Conservation (phyloP, 1,284 basidiomycete species). For the Ceratobasidium sp. region DNA sequence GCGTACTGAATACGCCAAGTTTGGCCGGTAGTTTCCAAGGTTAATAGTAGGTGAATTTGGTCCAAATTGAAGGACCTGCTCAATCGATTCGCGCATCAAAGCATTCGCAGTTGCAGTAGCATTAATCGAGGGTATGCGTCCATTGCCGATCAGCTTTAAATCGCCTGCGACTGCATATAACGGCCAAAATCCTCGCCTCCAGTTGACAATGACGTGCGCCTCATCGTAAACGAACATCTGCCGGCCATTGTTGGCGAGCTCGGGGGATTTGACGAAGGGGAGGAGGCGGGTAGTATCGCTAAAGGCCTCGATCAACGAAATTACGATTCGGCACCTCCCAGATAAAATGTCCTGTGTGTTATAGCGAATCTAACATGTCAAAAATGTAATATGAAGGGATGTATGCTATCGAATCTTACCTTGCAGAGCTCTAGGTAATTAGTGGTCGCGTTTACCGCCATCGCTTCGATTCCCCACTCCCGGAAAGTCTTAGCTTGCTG, state of each 20-base stretch:
- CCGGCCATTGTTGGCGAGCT: background rate
- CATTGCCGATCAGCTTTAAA: background rate
- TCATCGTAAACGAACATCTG: slow-evolving; percentile 9
- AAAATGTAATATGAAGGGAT: background rate
- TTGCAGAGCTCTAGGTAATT: background rate
- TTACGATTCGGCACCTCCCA: slow-evolving; percentile 14
- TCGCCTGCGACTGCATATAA: background rate
- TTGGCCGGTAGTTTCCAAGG: no score
- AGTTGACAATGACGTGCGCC: slow-evolving; percentile 31
- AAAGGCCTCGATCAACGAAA: slow-evolving; percentile 31
- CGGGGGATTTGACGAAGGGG: background rate
- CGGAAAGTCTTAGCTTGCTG: slow-evolving; percentile 1
- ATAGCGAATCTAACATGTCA: background rate
- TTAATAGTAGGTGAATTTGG: no score
- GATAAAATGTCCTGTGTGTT: background rate
- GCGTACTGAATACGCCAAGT: no score
- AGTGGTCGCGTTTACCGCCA: slow-evolving; percentile 32
- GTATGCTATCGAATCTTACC: background rate
- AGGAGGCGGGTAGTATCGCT: background rate
- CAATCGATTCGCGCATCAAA: background rate
- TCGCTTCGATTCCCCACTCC: background rate
- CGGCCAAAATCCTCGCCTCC: slow-evolving; percentile 12
- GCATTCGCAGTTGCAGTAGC: slow-evolving; percentile 22
- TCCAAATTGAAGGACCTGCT: no score
- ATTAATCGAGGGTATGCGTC: background rate